Base-by-base conservation (phyloP, 768 basidiomycete species). In the Tephrocybe sp. region DNA sequence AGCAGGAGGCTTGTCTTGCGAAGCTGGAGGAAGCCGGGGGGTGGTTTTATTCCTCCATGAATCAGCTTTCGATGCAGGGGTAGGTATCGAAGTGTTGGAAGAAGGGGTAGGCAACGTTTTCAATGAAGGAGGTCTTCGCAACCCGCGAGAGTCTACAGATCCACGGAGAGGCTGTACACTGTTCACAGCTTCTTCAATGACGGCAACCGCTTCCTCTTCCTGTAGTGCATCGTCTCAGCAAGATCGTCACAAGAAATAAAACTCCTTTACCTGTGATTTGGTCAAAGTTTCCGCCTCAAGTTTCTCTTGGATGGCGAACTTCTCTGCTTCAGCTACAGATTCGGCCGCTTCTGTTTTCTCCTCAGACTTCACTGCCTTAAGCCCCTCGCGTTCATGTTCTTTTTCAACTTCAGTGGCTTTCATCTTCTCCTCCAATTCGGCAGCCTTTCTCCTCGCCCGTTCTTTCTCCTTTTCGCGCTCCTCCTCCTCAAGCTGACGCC, bases 401-500 rank as follows among this genome's bases (percentile, higher is more conserved):
- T 26, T 26, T 26, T 26, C 26, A 26, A 7, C 26, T 26, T 26
- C 26, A 41, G 68, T 10, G 13, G 20, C 71, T 54, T 79, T 82
- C 63, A 87, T 80, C 62, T 74, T 82, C 48, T 76, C 85, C 67
- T 89, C 88, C 19, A 91, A 64, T 62, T 89, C 87, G 10, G 75
- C 78, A 22, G 89, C 92, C 66, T 94, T 96, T 68, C 71, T 79
- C 54, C 80, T 76, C 12, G 92, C 93, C 13, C 92, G 76, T 59
- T 93, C 91, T 58, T 82, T 81, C 65, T 87, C 85, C 41, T 80
- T 85, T 62, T 90, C 84, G 13, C 92, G 77, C 57, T 89, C 85
- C 54, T 84, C 86, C 63, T 95, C 93, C 58, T 94, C 92, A 45
- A 87, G 78, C 60, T 89, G 85, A 41, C 90, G 73, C 48, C 92